These are phyloP conservation scores for Neurospora cerealis DNA, from an alignment of 495 filamentous ascomycete genomes.

Conservation along the genomic window DNA sequence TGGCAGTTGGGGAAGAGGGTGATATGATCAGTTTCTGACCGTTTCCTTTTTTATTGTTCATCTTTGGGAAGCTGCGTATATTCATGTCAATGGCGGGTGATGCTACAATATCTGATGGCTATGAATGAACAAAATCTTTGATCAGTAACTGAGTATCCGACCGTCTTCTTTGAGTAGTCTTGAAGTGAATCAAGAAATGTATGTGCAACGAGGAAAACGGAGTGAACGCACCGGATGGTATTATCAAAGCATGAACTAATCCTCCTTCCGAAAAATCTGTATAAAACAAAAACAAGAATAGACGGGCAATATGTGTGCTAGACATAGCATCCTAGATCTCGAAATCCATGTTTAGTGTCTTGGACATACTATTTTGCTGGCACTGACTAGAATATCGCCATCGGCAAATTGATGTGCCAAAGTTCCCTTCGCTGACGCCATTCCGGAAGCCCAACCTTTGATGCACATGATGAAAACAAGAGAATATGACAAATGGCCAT, in stretches of 20 bases:
- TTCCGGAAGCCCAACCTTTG: neutral
- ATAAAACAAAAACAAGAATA: neutral
- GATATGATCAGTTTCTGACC: neutral
- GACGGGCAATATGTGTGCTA: neutral
- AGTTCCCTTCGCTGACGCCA: neutral
- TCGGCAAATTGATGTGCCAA: neutral
- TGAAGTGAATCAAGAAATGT: neutral
- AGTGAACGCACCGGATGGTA: neutral
- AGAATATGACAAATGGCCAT: neutral
- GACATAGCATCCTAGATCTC: neutral
- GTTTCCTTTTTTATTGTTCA: neutral
- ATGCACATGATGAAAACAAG: neutral
- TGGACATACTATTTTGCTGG: neutral
- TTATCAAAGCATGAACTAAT: neutral
- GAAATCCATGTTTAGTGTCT: neutral
- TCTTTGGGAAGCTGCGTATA: neutral
- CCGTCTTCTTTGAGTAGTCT: neutral
- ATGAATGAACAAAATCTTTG: neutral
- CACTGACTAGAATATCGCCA: neutral
- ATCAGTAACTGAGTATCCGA: neutral
- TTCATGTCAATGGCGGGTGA: neutral
- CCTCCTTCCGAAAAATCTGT: neutral
- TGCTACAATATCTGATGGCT: neutral
- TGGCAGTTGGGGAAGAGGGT: neutral
- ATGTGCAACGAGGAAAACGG: neutral